A percentile compares a stretch with the other conserved stretches of the same genome.
Conservation (phyloP, 2,329 filamentous ascomycete species). For the Stemphylium lycopersici region DNA sequence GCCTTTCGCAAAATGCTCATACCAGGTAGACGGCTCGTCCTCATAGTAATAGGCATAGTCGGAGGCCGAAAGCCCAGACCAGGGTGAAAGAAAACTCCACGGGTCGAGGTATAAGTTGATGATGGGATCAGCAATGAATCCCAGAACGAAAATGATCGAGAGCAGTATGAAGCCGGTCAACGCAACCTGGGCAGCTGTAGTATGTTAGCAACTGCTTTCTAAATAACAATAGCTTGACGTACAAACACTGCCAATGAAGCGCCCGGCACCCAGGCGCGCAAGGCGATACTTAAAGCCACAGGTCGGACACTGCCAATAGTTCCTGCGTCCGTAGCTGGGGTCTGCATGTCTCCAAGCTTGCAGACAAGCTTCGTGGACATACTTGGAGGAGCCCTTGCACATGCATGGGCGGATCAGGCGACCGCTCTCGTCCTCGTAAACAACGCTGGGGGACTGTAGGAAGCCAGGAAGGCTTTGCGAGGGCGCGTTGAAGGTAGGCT, state of each 20-base stretch:
- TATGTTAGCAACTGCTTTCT: constrained; percentile 17
- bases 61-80: constrained; percentile 25
- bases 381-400: constrained; percentile 91
- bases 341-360: constrained; percentile 80
- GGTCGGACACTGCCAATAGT: constrained; percentile 87
- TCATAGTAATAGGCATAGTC: constrained; percentile 40
- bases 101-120: constrained; percentile 88
- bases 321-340: constrained; percentile 66
- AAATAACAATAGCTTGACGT: constrained; percentile 20
- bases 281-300: constrained; percentile 85
- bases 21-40: constrained; percentile 65
- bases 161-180: constrained; percentile 77
- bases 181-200: constrained; percentile 63
- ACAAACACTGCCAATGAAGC: constrained; percentile 60
- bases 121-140: constrained; percentile 91
- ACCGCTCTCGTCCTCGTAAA: constrained; percentile 76
- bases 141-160: constrained; percentile 77
- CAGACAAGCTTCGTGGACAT: constrained; percentile 91
- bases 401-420: constrained; percentile 87
- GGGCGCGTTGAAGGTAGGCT: constrained; percentile 64
- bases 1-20: constrained; percentile 85
- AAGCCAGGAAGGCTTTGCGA: constrained; percentile 62
- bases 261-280: constrained; percentile 76
- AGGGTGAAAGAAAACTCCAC: constrained; percentile 50
- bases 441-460: constrained; percentile 64